Percentiles rank a stretch among this genome's conserved stretches.
These are phyloP conservation scores for Candida andamanensis DNA, from an alignment of 805 yeast genomes.

Conservation along the genomic window DNA sequence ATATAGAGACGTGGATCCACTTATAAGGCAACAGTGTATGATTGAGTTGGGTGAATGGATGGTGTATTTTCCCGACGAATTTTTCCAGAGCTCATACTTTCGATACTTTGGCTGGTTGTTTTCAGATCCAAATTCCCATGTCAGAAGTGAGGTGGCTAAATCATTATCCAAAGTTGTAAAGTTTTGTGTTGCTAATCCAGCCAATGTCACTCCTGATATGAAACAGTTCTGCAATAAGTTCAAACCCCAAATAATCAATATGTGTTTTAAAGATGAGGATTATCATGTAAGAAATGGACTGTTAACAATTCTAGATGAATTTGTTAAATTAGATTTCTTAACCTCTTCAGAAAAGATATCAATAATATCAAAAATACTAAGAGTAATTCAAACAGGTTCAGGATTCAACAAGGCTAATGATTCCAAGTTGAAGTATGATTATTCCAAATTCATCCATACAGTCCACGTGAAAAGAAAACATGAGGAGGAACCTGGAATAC, in stretches of 20 bases:
- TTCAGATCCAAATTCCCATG: conserved; percentile 60
- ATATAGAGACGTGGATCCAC: conserved; percentile 72
- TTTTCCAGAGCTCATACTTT: conserved; percentile 63
- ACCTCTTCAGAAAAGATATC: conserved; percentile 50
- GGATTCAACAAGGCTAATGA: conserved; percentile 15
- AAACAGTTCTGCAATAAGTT: conserved; percentile 77
- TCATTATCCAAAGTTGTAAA: conserved; percentile 48
- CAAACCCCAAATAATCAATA: conserved; percentile 58
- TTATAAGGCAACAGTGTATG: conserved; percentile 68
- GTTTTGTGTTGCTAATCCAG: conserved; percentile 7
- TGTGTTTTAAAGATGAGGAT: conserved; percentile 42
- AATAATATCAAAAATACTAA: conserved; percentile 7
- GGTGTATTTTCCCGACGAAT: conserved; percentile 61
- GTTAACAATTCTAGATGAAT: conserved; percentile 47
- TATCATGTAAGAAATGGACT: conserved; percentile 48
- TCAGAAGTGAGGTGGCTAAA: conserved; percentile 61
- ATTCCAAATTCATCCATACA: conserved; percentile 49
- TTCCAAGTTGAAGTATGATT: conserved; percentile 36
- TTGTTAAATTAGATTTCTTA: conserved; percentile 57
- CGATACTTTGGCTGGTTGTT: conserved; percentile 82
- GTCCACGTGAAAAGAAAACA: conserved; percentile 18
- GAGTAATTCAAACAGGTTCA: conserved; percentile 3
- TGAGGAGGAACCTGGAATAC: neutral
- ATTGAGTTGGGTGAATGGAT: conserved; percentile 65
- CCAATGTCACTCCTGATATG: conserved; percentile 50